Conservation (phyloP, 2,329 filamentous ascomycete genomes). For the Hypoxylon sp. region DNA sequence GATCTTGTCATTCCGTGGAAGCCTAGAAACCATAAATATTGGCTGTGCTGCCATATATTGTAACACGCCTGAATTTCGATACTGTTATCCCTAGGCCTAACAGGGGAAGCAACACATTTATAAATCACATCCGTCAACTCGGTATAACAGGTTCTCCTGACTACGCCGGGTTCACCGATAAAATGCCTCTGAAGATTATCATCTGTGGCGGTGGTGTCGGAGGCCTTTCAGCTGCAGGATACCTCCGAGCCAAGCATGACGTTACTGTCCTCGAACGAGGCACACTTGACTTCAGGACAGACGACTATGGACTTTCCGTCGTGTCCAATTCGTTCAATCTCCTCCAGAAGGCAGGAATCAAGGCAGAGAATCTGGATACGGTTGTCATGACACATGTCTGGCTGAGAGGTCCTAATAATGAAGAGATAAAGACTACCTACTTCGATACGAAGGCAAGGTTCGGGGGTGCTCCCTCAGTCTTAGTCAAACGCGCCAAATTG, state of each 20-base stretch:
- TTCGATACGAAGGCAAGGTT: conserved; percentile 46
- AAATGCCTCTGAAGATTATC: conserved; percentile 46
- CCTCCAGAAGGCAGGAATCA: conserved; percentile 44
- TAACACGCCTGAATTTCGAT: not conserved
- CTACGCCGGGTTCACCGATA: not conserved
- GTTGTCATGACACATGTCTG: conserved; percentile 47
- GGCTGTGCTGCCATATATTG: not conserved
- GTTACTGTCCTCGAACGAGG: conserved; percentile 49
- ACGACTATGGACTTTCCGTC: conserved; percentile 47
- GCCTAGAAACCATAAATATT: not conserved
- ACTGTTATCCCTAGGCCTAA: not conserved
- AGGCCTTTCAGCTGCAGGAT: conserved; percentile 47
- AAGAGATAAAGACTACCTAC: conserved; percentile 40
- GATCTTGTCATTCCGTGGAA: not conserved
- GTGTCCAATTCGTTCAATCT: conserved; percentile 46
- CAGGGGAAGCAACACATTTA: not conserved
- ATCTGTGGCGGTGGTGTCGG: conserved; percentile 48
- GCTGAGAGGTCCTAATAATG: conserved; percentile 35
- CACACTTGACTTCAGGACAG: conserved; percentile 34
- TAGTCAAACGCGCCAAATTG: conserved; percentile 44
- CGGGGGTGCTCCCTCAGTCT: conserved; percentile 40
- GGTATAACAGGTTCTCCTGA: not conserved
- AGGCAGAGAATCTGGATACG: conserved; percentile 41
- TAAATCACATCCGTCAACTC: not conserved
- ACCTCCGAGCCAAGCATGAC: conserved; percentile 45